Conservation (phyloP, 495 filamentous ascomycete species). For the Hyaloscypha variabilis region DNA sequence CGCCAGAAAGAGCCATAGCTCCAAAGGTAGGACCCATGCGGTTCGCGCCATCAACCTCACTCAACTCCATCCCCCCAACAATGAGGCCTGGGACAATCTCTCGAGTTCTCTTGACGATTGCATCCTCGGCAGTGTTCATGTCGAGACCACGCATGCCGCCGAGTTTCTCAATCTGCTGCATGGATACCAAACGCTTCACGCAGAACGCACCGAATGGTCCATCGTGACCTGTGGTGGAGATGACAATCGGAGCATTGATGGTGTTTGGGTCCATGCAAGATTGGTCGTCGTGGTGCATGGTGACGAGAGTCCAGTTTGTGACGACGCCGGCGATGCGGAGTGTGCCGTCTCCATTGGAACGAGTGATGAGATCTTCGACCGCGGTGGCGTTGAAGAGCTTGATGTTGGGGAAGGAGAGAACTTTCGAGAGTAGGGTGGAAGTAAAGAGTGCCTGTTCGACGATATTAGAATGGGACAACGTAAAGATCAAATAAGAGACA, state of each 20-base stretch:
- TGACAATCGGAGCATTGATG: slow-evolving; percentile 84
- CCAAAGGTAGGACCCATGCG: slow-evolving; percentile 60
- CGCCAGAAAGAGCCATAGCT: slow-evolving; percentile 78
- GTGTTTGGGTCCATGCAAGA: slow-evolving; percentile 96
- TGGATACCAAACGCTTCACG: slow-evolving; percentile 51
- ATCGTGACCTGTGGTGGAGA: slow-evolving; percentile 89
- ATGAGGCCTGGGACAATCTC: slow-evolving; percentile 86
- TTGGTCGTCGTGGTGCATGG: slow-evolving; percentile 90
- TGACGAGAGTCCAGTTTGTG: slow-evolving; percentile 91
- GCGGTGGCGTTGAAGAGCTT: slow-evolving; percentile 94
- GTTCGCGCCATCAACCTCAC: slow-evolving; percentile 87
- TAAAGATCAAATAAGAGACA: not conserved
- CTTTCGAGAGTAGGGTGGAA: slow-evolving; percentile 78
- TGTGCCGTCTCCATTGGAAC: slow-evolving; percentile 46
- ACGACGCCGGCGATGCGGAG: slow-evolving; percentile 84
- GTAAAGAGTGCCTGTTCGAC: slow-evolving; percentile 70
- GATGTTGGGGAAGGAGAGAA: slow-evolving; percentile 82
- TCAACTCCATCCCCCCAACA: slow-evolving; percentile 92
- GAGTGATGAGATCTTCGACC: slow-evolving; percentile 90
- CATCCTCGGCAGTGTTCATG: slow-evolving; percentile 87
- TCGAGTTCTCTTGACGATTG: slow-evolving; percentile 85
- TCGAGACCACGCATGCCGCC: slow-evolving; percentile 91
- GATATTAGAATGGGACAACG: not conserved
- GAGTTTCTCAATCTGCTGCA: slow-evolving; percentile 78
- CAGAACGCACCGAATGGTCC: slow-evolving; percentile 89